A percentile compares a stretch with the other conserved stretches of the same genome.
Conservation (phyloP, 2,329 filamentous ascomycete genomes). For the Aspergillus japonicus region DNA sequence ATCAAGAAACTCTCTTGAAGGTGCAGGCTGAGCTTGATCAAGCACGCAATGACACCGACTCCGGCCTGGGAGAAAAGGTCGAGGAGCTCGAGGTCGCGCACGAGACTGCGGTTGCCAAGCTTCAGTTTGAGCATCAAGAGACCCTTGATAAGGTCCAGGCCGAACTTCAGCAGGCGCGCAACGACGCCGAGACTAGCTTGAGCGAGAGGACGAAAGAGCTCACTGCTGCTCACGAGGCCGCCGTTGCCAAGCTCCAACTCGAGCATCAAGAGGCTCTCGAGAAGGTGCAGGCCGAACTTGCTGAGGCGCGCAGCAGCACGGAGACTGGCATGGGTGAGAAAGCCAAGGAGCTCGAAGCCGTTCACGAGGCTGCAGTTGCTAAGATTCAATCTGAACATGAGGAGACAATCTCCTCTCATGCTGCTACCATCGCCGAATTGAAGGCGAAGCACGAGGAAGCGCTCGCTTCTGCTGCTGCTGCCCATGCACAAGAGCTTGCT, state of each 20-base stretch:
- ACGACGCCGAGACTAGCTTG: neutral
- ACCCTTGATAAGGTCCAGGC: neutral
- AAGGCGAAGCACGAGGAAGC: conserved; percentile 21
- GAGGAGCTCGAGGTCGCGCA: conserved; percentile 31
- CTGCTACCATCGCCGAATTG: conserved; percentile 27
- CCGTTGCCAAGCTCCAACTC: neutral
- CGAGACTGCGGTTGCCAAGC: conserved; percentile 28
- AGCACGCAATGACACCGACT: conserved; percentile 13
- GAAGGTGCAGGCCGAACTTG: neutral
- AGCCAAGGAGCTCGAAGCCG: conserved; percentile 24
- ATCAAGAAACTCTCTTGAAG: conserved; percentile 24
- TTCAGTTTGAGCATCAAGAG: conserved; percentile 1
- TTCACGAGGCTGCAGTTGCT: conserved; percentile 16
- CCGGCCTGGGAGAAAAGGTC: conserved; percentile 24
- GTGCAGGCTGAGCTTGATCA: neutral
- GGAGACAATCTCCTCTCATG: conserved; percentile 25
- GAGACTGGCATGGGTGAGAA: conserved; percentile 30
- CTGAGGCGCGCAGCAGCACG: neutral
- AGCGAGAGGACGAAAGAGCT: neutral
- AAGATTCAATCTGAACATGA: conserved; percentile 34
- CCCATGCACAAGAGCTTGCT: conserved; percentile 36
- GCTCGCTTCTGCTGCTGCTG: conserved; percentile 24
- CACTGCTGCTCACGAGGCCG: neutral
- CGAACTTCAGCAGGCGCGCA: neutral
- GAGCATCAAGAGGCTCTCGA: neutral